Percentiles rank a stretch among this genome's conserved stretches.
These are phyloP conservation scores for Taiozyma sp. DNA, from an alignment of 1,139 yeast species.

Conservation along the genomic window DNA sequence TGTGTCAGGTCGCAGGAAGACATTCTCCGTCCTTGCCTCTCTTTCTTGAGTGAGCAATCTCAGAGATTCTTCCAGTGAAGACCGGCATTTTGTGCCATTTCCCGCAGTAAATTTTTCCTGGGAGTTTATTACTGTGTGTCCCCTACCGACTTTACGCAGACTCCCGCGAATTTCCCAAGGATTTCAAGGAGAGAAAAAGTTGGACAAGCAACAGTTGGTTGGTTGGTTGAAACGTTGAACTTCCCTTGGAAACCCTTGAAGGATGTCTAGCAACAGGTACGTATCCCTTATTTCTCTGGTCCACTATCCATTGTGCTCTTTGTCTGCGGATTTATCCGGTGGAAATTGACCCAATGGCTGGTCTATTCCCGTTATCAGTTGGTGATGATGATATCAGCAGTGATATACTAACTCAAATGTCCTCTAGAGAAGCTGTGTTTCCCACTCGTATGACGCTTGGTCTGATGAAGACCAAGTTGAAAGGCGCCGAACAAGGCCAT, in stretches of 20 bases:
- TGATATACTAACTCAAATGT: background rate
- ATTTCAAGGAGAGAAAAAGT: background rate
- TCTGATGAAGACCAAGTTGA: conserved; percentile 88
- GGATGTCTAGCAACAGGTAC: background rate
- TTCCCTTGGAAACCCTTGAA: background rate
- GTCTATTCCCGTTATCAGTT: background rate
- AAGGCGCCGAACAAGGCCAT: conserved; percentile 97
- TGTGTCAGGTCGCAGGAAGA: background rate
- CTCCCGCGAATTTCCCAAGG: background rate
- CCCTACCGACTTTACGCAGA: background rate
- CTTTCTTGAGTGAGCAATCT: no score
- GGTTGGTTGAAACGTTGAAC: background rate
- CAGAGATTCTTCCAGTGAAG: no score
- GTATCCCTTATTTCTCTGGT: background rate
- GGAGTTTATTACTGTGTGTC: background rate
- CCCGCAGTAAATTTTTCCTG: background rate
- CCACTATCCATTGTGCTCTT: background rate
- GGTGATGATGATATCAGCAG: background rate
- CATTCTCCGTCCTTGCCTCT: background rate
- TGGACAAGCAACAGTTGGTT: background rate
- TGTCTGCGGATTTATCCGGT: background rate
- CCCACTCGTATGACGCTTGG: conserved; percentile 98
- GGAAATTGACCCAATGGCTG: background rate
- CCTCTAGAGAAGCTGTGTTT: conserved; percentile 72
- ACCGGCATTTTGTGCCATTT: background rate